Base-by-base conservation (phyloP, 257 asterid species). In the Linaria vulgaris region DNA sequence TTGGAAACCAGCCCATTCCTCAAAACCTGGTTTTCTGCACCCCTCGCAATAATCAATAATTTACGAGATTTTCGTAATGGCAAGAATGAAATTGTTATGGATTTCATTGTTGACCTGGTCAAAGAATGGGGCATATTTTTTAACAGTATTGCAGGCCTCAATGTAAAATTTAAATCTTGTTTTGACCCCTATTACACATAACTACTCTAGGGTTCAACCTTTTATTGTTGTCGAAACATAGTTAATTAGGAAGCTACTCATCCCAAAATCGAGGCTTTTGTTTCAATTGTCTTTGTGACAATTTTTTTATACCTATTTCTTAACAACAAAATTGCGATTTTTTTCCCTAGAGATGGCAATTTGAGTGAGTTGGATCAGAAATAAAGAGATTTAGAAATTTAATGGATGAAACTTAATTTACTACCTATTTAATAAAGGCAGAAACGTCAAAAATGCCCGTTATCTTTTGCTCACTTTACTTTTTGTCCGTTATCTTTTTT, bases 251-350 rank as follows among this genome's bases (percentile, higher is more conserved):
- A 71, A 74, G 39, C 61, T 57, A 15, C 51, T 61, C 43, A 45
- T 69, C 70, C 87, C 41, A 78, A 71, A 77, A 64, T 73, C 78
- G 75, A 76, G 78, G 80, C 48, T 72, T 68, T 80, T 82, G 83
- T 79, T 74, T 71, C 69, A 49, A 70, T 23, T 15, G 73, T 59
- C 46, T 46, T n/a, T 64, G 70, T 46, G 50, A 23, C 30, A 45
- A 14, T 49, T 57, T 70, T 47, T 4, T 7, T 17, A 37, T 10
- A 47, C 53, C 53, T 1, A 17, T n/a, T 16, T 20, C 53, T 0
- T 47, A 47, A 47, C 53, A n/a, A 47, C 22, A n/a, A n/a, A 46
- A 16, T 46, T 11, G 17, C 17, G 16, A n/a, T n/a, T n/a, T n/a
- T n/a, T n/a, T n/a, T n/a, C n/a, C n/a, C n/a, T n/a, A 46, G 51